These are phyloP conservation scores for Tephrocybe sp. DNA, from an alignment of 768 basidiomycete genomes.

Conservation along the genomic window DNA sequence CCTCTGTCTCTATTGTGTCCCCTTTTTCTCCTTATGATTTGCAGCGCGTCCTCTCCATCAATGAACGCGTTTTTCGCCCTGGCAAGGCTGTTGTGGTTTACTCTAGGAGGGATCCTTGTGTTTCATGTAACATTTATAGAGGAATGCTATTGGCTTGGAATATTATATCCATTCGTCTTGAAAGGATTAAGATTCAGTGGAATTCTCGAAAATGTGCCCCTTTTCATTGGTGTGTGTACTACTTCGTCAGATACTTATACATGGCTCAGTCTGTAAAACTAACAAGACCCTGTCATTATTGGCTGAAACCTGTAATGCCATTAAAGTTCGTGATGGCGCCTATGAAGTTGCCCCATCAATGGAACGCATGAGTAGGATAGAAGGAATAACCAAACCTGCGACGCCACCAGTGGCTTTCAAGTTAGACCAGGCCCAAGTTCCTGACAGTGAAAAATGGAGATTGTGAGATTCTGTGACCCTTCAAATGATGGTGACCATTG, in stretches of 20 bases:
- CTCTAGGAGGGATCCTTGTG: conserved; percentile 32
- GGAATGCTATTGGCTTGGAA: conserved; percentile 36
- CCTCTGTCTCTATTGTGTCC: conserved; percentile 24
- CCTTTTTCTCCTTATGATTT: conserved; percentile 16
- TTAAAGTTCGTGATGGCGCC: conserved; percentile 39
- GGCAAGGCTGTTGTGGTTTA: conserved; percentile 32
- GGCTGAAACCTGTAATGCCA: conserved; percentile 31
- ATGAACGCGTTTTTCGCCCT: conserved; percentile 22
- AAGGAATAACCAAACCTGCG: conserved; percentile 23
- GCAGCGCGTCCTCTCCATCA: conserved; percentile 9
- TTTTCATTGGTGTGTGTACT: too few species aligned
- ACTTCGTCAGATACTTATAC: too few species aligned
- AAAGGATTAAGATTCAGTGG: neutral
- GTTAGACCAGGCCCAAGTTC: conserved; percentile 51
- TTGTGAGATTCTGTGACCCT: neutral
- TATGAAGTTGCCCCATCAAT: neutral
- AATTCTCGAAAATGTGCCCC: too few species aligned
- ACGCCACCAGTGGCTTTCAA: conserved; percentile 46
- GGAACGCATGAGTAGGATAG: neutral
- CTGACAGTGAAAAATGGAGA: conserved; percentile 21
- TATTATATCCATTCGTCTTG: conserved; percentile 11
- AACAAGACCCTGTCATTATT: conserved; percentile 4
- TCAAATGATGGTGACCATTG: neutral
- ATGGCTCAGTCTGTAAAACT: neutral
- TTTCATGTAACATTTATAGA: conserved; percentile 44